Base-by-base conservation (phyloP, 2,329 filamentous ascomycete species). In the Didymellaceae sp. region DNA sequence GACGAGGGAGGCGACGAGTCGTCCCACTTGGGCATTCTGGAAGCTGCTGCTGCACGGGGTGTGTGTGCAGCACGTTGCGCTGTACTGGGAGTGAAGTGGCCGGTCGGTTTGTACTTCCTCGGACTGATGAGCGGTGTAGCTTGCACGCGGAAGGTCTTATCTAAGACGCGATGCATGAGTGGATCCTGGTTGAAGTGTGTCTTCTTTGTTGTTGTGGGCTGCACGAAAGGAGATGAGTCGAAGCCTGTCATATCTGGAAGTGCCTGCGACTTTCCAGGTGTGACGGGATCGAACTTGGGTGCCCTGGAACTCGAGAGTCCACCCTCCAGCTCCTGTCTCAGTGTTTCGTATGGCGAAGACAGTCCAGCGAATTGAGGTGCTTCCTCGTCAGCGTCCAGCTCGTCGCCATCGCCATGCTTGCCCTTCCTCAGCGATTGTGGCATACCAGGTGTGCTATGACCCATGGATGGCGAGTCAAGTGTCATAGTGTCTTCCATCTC, bases 131-230 rank as follows among this genome's bases (percentile, higher is more conserved):
- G 86, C 0, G 94, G 94, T 8, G 94, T 99, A 5, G 93, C 91
- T 73, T 95, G 90, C 18, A 99, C 82, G 24, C 93, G 90, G 77
- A 96, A 99, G 50, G 89, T 97, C 75, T 95, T 97, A 78, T 97
- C 92, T 5, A 96, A 84, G n/a, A 97, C 81, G 51, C 89, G 89
- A 72, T 97, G 93, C 31, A 99, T 82, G 7, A 97, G 80, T 2
- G 90, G 89, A 67, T 97, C 91, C 53, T 85, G 83, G 63, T 75
- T 77, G 71, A 48, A 22, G 20, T 55, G 45, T 1, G 55, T 39
- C 37, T 57, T 65, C 75, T 67, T 68, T 7, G 61, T 54, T 2
- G 68, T 63, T 1, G 66, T 71, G 16, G 71, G 70, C 73, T 63
- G 77, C 72, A 66, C 79, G 75, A 74, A 84, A 59, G 67, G 85